These are phyloP conservation scores for Naganishia cerealis DNA, from an alignment of 1,284 basidiomycete species.

Conservation along the genomic window DNA sequence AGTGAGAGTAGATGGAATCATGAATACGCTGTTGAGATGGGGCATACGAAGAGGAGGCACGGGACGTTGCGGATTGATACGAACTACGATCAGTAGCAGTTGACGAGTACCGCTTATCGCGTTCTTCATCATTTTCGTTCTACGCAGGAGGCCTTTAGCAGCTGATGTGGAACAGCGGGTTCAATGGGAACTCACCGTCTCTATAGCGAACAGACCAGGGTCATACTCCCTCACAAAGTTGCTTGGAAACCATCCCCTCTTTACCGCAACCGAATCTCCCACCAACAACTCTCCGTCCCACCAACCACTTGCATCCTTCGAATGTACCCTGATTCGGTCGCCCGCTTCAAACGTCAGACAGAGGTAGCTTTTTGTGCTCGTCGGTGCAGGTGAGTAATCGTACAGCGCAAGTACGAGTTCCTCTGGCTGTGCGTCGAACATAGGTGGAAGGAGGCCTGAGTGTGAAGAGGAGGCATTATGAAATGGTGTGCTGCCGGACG, in stretches of 20 bases:
- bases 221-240: constrained; percentile 54
- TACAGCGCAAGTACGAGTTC: constrained; percentile 77
- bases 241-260: constrained; percentile 98
- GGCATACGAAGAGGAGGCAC: constrained; percentile 14
- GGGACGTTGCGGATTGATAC: constrained; percentile 25
- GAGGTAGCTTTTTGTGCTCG: constrained; percentile 59
- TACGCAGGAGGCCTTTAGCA: neutral
- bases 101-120: constrained; percentile 14
- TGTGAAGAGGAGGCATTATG: constrained; percentile 12
- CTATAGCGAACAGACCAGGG: constrained; percentile 1
- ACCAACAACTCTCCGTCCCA: constrained; percentile 92
- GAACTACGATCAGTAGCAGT: constrained; percentile 19
- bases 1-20: neutral
- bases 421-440: constrained; percentile 27
- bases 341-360: constrained; percentile 86
- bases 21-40: constrained; percentile 5
- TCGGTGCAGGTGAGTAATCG: constrained; percentile 69
- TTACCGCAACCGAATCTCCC: constrained; percentile 40
- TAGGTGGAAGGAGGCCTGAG: constrained; percentile 29
- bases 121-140: constrained; percentile 13
- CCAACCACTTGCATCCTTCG: constrained; percentile 87
- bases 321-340: constrained; percentile 84
- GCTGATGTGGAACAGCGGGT: neutral
- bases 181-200: constrained; percentile 3
- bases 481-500: neutral